phyloP scores from a whole-genome alignment of 768 basidiomycete species.

The Boletales sp. region DNA sequence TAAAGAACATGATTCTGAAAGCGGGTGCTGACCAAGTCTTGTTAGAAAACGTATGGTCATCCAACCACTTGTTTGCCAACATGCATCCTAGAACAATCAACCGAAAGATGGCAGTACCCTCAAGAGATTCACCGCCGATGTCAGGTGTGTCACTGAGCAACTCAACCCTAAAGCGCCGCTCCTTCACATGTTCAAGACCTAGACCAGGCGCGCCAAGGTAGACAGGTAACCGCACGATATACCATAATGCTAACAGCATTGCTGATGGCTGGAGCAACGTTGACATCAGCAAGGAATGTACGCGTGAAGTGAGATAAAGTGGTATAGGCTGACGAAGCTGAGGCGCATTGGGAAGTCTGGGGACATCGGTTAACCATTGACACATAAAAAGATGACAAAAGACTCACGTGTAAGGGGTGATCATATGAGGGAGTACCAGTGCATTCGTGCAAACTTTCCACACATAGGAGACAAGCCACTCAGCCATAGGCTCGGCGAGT shows the following conservation, averaged over 20 bases:
- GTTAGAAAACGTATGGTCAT: conserved; percentile 86
- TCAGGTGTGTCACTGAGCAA: conserved; percentile 51
- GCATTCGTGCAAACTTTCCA: conserved; percentile 84
- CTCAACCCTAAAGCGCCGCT: conserved; percentile 59
- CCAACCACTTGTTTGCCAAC: conserved; percentile 86
- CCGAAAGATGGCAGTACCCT: conserved; percentile 65
- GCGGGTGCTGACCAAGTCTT: conserved; percentile 68
- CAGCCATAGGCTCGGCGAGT: conserved; percentile 71
- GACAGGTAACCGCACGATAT: conserved; percentile 73
- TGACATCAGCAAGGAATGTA: conserved; percentile 72
- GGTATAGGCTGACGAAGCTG: conserved; percentile 39
- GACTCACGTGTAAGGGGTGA: conserved; percentile 56
- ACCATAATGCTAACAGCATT: conserved; percentile 76
- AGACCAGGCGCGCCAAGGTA: conserved; percentile 55
- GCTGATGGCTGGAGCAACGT: conserved; percentile 82
- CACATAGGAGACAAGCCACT: conserved; percentile 75
- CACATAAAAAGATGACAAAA: background rate
- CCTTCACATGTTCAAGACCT: conserved; percentile 52
- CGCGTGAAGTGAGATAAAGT: conserved; percentile 47
- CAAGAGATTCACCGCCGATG: conserved; percentile 44
- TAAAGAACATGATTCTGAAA: background rate
- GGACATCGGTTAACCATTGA: conserved; percentile 7
- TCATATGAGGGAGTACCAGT: conserved; percentile 51
- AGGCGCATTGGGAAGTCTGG: conserved; percentile 28
- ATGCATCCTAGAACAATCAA: conserved; percentile 77